Conservation (phyloP, 768 basidiomycete species). For the Trametes villosa region DNA sequence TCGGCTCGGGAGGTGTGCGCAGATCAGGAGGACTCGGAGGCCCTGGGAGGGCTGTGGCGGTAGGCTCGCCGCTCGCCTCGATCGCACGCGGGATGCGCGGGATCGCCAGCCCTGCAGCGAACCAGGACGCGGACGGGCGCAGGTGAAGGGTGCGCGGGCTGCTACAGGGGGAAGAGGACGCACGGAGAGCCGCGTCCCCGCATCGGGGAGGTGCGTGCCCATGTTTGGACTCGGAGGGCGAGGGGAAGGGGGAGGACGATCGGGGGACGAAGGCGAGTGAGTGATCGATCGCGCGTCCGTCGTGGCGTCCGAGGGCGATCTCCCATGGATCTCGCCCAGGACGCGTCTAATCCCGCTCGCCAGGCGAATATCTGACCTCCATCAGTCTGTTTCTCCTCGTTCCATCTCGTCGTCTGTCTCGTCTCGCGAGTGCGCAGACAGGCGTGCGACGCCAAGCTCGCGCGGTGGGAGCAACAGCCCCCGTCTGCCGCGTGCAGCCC, state of each 20-base stretch:
- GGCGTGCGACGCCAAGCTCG: neutral
- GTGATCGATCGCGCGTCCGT: conserved; percentile 13
- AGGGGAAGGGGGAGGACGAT: conserved; percentile 8
- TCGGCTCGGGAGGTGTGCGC: neutral
- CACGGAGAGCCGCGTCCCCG: neutral
- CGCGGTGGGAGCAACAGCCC: neutral
- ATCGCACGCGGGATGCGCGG: neutral
- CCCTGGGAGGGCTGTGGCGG: neutral
- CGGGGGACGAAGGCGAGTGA: neutral
- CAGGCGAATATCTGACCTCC: neutral
- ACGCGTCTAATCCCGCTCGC: neutral
- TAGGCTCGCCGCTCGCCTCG: neutral
- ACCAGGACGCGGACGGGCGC: neutral
- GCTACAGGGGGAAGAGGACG: neutral
- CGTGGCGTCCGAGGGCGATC: conserved; percentile 4
- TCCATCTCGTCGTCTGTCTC: neutral
- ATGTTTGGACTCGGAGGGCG: neutral
- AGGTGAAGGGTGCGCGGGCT: neutral
- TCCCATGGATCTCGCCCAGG: neutral
- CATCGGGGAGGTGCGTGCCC: too few species aligned
- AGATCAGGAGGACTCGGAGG: neutral
- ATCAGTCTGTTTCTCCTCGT: too few species aligned
- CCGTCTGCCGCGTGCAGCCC: too few species aligned
- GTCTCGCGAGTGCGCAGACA: neutral
- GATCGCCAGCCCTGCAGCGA: neutral